Base-by-base conservation (phyloP, 371 early-diverging fungal genomes). In the Capniomyces stellatus region DNA sequence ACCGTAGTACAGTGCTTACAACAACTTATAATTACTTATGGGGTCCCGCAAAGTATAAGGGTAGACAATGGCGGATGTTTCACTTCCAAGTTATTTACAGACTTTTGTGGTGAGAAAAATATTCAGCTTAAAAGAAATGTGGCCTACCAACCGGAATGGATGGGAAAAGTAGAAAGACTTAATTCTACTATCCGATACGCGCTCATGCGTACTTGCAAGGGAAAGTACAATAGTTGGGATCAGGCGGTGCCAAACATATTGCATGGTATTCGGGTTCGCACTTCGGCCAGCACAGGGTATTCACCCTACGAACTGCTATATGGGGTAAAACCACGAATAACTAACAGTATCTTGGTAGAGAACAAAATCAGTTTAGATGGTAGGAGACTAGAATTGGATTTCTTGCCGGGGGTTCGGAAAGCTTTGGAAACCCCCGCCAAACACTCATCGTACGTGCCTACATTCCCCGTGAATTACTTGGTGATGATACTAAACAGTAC, bases 111-210 rank as follows among this genome's bases (percentile, higher is more conserved):
- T 23, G 19, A 4, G 27, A 44, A 10, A 4, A 49, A 49, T 10
- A 49, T 49, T 29, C 21, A n/a, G 4, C 13, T 49, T 29, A 13
- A 19, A 4, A 27, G 3, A 10, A 49, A 49, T n/a, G 49, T 49
- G 28, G 25, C 49, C n/a, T 49, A 49, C n/a, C 49, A 49, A 49
- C 49, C 49, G 29, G 49, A 49, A 29, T 49, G 49, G 49, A 15
- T 49, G 23, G 49, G 49, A 13, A 18, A n/a, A 3, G 28, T 49
- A 18, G 49, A 49, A 49, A n/a, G 49, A 30, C 21, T 49, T 22
- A 49, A 49, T 27, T 24, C 3, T 15, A 49, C 25, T 10, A 49
- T 49, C 30, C 49, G 49, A 3, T 49, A 49, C 28, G 15, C 25
- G 23, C 28, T 49, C 10, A 29, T 29, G 10, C 21, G n/a, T 10